Evolutionary conservation across 177 flowering plant genomes (phyloP), one percentile per base, ranked within the genome.

Genomic region (Vitis hybrid): DNA sequence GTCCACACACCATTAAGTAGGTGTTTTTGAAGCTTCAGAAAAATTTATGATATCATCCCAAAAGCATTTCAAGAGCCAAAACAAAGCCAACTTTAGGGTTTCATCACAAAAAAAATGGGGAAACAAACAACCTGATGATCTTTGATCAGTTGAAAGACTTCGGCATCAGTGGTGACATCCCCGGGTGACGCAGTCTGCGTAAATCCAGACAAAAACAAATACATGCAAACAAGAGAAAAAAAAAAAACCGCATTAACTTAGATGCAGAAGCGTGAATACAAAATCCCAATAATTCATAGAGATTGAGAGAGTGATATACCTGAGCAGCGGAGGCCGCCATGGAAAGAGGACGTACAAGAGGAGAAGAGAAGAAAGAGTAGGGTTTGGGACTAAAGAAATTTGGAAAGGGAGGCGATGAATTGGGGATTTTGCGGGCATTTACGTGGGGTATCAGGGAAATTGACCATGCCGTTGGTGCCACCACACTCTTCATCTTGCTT

Each of bases 71-170:
- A 39, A 51, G 14, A 45, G 16, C 12, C 8, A 51, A 49, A 51
- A 55, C 29, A 11, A 63, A 73, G 53, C 15, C 60, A 19, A 7
- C 22, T 51, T 29, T 13, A 52, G 39, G 45, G 57, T 1, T 22
- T 51, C n/a, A 19, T 16, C 50, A 19, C 64, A 65, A 15, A 2
- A 16, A 55, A 4, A 51, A 53, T 56, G 48, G 48, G 48, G 9
- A 39, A 39, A 39, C 8, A 39, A 39, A 5, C 48, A 7, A 93
- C 98, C 95, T 91, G 92, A 70, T 93, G 98, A 72, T 86, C 69
- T 80, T 86, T 91, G 72, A 93, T 85, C 79, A 84, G 66, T 60
- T 88, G 84, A 61, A 76, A 81, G 9, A 87, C 81, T 59, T 86
- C 59, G 6, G 69, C 59, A 31, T 69, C 79, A 31, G 60, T 72